These are phyloP conservation scores for Monilinia polystroma DNA, from an alignment of 2,329 filamentous ascomycete species.

Conservation along the genomic window DNA sequence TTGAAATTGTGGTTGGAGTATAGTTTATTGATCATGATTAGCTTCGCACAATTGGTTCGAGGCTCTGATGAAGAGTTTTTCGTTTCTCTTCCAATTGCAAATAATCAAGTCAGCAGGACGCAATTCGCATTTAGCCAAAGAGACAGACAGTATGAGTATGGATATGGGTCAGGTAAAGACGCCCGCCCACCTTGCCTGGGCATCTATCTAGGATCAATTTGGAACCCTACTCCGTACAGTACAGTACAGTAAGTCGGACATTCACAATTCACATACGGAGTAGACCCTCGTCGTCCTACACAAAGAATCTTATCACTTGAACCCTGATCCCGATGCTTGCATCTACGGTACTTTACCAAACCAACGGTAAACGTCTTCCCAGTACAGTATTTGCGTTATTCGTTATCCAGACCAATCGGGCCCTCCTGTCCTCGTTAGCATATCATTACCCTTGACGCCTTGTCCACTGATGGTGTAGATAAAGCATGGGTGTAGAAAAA, in stretches of 20 bases:
- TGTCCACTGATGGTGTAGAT: no score
- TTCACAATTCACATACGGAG: not conserved
- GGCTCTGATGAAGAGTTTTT: not conserved
- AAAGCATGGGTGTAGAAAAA: not conserved
- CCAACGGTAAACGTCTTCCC: conserved; percentile 23
- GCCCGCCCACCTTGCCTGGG: not conserved
- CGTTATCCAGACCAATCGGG: conserved; percentile 20
- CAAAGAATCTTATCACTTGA: not conserved
- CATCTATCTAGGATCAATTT: not conserved
- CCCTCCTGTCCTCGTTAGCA: conserved; percentile 13
- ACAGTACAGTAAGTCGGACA: not conserved
- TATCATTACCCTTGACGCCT: not conserved
- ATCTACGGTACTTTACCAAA: conserved; percentile 22
- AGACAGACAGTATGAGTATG: not conserved
- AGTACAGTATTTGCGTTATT: conserved; percentile 7
- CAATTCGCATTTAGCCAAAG: conserved; percentile 6
- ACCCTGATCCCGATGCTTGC: conserved; percentile 21
- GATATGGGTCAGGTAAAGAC: not conserved
- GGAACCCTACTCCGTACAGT: not conserved
- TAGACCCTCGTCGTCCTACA: not conserved
- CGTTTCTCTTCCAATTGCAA: not conserved
- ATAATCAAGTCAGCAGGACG: conserved; percentile 12
- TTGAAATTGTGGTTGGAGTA: no score
- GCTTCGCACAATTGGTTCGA: not conserved
- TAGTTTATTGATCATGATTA: not conserved